Evolutionary conservation across 2,329 filamentous ascomycete genomes (phyloP).

Genomic region (Epichloe uncinata): DNA sequence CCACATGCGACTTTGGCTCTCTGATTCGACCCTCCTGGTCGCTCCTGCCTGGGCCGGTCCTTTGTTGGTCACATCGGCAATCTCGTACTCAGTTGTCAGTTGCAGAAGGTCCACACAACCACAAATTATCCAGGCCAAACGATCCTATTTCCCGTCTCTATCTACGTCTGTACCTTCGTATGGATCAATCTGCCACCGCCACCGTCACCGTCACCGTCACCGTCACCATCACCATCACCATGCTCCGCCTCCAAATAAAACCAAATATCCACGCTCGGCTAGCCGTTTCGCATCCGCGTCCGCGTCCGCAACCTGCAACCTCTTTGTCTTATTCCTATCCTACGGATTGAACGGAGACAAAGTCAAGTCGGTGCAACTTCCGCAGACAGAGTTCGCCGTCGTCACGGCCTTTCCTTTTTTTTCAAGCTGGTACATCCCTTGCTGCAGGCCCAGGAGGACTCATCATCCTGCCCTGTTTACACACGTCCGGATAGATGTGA

Average conservation of each 20-base stretch:
- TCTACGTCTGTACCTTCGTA: neutral
- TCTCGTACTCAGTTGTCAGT: neutral
- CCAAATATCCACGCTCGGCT: neutral
- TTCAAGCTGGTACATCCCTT: neutral
- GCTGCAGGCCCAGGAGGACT: neutral
- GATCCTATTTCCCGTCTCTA: neutral
- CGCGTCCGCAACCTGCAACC: neutral
- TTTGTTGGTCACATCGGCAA: no score
- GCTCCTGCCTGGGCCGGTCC: no score
- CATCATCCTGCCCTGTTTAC: neutral
- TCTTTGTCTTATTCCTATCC: no score
- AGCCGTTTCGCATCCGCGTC: neutral
- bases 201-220: neutral
- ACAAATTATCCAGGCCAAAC: neutral
- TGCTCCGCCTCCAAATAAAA: neutral
- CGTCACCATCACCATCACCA: neutral
- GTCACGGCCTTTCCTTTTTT: no score
- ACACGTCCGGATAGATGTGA: no score
- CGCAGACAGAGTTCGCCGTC: neutral
- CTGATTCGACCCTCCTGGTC: no score
- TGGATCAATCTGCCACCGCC: neutral
- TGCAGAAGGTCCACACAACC: neutral
- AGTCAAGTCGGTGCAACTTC: neutral
- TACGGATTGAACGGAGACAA: no score
- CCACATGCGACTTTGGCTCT: no score